Conservation (phyloP, 2,329 filamentous ascomycete genomes). For the Parafenestella ontariensis region DNA sequence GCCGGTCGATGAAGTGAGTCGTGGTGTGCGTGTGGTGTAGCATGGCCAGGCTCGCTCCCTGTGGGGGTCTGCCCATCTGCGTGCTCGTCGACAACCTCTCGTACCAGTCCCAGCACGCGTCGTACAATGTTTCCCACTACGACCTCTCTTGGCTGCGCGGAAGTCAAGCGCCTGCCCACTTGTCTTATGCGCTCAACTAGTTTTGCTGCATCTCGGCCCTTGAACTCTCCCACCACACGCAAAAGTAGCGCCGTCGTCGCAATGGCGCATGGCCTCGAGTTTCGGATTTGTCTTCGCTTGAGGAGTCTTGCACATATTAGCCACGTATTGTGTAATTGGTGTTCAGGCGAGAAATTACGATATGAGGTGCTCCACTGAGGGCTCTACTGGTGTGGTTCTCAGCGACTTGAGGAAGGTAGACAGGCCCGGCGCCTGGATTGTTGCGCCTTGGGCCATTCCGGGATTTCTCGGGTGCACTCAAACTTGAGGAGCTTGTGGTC, state of each 20-base stretch:
- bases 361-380: slow-evolving; percentile 82
- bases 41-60: slow-evolving; percentile 65
- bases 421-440: slow-evolving; percentile 70
- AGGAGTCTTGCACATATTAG: slow-evolving; percentile 67
- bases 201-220: slow-evolving; percentile 77
- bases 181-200: slow-evolving; percentile 81
- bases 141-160: slow-evolving; percentile 87
- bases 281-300: slow-evolving; percentile 87
- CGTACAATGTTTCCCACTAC: slow-evolving; percentile 94
- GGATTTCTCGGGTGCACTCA: neutral
- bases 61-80: slow-evolving; percentile 67
- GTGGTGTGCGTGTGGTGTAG: slow-evolving; percentile 47
- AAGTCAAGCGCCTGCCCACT: slow-evolving; percentile 77
- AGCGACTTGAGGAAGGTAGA: slow-evolving; percentile 76
- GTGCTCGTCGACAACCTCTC: slow-evolving; percentile 87
- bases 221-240: slow-evolving; percentile 82
- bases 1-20: slow-evolving; percentile 47
- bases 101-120: slow-evolving; percentile 85
- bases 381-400: slow-evolving; percentile 76
- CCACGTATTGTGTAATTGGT: slow-evolving; percentile 7
- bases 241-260: slow-evolving; percentile 89
- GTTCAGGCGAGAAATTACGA: slow-evolving; percentile 64
- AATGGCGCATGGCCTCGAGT: slow-evolving; percentile 86
- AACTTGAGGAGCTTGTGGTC: too few relatives aligned
- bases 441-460: slow-evolving; percentile 38